phyloP scores from a whole-genome alignment of 345 rosid species.

The Microcos paniculata region DNA sequence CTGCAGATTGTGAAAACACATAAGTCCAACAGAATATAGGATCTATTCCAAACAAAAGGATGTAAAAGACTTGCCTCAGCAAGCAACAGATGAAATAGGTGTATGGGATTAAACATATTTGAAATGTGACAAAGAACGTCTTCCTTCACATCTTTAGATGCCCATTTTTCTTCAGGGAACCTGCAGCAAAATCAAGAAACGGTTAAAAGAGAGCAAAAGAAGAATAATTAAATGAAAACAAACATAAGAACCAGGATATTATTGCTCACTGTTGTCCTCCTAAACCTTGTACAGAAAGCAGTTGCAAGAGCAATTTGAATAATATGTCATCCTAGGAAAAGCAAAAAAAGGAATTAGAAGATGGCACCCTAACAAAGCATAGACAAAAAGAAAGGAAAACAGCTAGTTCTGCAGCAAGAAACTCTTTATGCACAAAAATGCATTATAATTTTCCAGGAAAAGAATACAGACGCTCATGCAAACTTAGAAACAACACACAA shows the following conservation, averaged over 20 bases:
- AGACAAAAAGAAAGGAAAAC: not conserved
- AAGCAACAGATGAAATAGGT: slow-evolving; percentile 70
- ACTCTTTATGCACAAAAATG: not conserved
- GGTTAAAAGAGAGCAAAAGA: slow-evolving; percentile 5
- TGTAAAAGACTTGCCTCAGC: slow-evolving; percentile 54
- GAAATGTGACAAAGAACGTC: slow-evolving; percentile 40
- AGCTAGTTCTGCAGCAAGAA: not conserved
- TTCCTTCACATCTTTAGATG: slow-evolving; percentile 33
- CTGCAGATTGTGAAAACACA: slow-evolving; percentile 35
- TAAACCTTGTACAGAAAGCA: slow-evolving; percentile 44
- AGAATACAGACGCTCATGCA: not conserved
- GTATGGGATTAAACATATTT: slow-evolving; percentile 59
- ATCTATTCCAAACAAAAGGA: slow-evolving; percentile 13
- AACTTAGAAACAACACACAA: not conserved
- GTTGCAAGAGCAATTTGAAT: slow-evolving; percentile 72
- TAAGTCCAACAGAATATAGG: slow-evolving; percentile 5
- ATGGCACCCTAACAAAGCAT: not conserved
- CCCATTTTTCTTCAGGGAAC: slow-evolving; percentile 30
- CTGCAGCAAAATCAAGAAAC: slow-evolving; percentile 34
- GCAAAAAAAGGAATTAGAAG: slow-evolving; percentile 19
- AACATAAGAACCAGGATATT: slow-evolving; percentile 9
- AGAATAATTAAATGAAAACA: slow-evolving; percentile 1
- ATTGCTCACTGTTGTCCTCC: slow-evolving; percentile 49
- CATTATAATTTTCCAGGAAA: not conserved
- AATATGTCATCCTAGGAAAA: slow-evolving; percentile 69